phyloP scores from a whole-genome alignment of 1,284 basidiomycete genomes.

The Kalmanozyma brasiliensis region DNA sequence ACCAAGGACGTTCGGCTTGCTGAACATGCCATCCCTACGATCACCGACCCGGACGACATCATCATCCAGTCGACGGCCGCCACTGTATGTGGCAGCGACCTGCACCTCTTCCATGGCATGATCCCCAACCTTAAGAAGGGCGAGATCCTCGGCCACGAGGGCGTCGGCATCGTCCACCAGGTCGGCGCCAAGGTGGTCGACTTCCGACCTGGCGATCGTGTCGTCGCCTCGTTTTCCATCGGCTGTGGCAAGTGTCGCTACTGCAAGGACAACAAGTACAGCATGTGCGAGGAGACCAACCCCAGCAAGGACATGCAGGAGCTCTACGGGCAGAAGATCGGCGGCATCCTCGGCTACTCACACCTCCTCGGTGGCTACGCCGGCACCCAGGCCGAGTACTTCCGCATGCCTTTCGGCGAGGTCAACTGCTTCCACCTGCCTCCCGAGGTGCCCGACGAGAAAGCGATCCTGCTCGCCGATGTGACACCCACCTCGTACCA shows the following conservation, averaged over 20 bases:
- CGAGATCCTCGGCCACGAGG: conserved; percentile 71
- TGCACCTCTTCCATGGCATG: conserved; percentile 60
- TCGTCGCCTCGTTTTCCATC: conserved; percentile 78
- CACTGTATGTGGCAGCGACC: conserved; percentile 74
- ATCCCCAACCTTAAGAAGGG: conserved; percentile 77
- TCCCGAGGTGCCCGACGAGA: conserved; percentile 58
- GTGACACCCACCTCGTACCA: conserved; percentile 81
- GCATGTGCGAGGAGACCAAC: conserved; percentile 79
- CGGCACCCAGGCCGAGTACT: conserved; percentile 74
- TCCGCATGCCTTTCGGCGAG: conserved; percentile 76
- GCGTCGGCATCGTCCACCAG: conserved; percentile 56
- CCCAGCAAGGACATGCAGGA: conserved; percentile 74
- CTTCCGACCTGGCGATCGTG: conserved; percentile 57
- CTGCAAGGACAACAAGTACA: conserved; percentile 78
- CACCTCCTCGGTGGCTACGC: conserved; percentile 80
- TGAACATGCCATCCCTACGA: conserved; percentile 73
- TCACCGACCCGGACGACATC: conserved; percentile 76
- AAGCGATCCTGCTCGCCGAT: conserved; percentile 76
- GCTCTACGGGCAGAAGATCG: conserved; percentile 73
- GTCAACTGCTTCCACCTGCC: conserved; percentile 79
- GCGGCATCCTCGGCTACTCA: conserved; percentile 70
- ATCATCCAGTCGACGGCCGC: conserved; percentile 77
- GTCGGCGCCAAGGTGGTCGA: conserved; percentile 50
- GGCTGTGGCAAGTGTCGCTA: conserved; percentile 80
- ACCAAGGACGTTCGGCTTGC: conserved; percentile 69